Base-by-base conservation (phyloP, 2,329 filamentous ascomycete genomes). In the Colletotrichum theobromicola region DNA sequence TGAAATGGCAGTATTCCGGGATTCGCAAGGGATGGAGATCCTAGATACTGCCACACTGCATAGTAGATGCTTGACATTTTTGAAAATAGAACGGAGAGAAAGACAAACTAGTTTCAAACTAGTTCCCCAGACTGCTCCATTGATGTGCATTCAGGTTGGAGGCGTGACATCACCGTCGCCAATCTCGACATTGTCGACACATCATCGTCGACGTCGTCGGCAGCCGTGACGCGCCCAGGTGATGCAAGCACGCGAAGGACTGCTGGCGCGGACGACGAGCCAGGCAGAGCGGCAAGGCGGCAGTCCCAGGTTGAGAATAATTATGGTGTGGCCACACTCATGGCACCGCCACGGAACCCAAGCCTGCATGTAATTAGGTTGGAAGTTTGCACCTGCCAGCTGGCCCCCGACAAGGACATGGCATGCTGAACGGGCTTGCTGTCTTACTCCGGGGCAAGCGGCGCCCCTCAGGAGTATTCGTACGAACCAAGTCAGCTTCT, bases 1-100 rank as follows among this genome's bases (percentile, higher is more conserved):
- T 74, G 42, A 57, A 42, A 66, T 57, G 10, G 66, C 30, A 61
- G 46, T 67, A 50, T 50, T 50, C 42, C 42, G 42, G 42, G 42
- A 71, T 26, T 62, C 61, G 55, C 30, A 46, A 74, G 37, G 55
- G 72, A 72, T 74, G 53, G 65, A 46, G 53, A 46, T 58, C 61
- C 61, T 24, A 7, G 16, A n/a, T n/a, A n/a, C n/a, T n/a, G n/a
- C n/a, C n/a, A n/a, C n/a, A n/a, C n/a, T n/a, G n/a, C n/a, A n/a
- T n/a, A n/a, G n/a, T n/a, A n/a, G n/a, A 26, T 60, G 53, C 60
- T 63, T 13, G 61, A 15, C 37, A 30, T 7, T 13, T 50, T 30
- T 16, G 34, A 62, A 60, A 60, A 46, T 61, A 71, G 55, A 61
- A 53, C 30, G 42, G 16, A 18, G 32, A 8, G 24, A 64, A n/a